Conservation (phyloP, 352 stramenopile species). For the Globisporangium megalacanthum region DNA sequence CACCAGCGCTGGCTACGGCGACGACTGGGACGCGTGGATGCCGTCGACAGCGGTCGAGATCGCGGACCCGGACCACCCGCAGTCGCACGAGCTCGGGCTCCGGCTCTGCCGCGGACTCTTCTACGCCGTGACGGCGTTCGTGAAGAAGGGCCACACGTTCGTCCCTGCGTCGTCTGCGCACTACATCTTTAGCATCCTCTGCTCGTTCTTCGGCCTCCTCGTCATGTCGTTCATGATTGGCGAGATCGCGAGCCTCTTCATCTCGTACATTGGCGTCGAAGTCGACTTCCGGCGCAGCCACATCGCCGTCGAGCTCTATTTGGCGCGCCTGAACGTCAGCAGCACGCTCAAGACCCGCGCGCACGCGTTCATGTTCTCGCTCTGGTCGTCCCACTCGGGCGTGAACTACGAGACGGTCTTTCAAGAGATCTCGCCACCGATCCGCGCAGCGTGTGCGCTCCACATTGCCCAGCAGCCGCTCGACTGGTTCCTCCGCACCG, state of each 20-base stretch:
- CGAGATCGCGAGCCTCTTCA: conserved; percentile 59
- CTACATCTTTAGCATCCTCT: conserved; percentile 39
- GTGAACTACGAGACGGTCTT: conserved; percentile 50
- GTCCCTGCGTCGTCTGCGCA: conserved; percentile 23
- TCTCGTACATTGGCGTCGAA: conserved; percentile 53
- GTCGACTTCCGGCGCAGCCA: conserved; percentile 56
- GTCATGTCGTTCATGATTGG: conserved; percentile 68
- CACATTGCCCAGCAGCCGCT: conserved; percentile 37
- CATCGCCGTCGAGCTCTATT: conserved; percentile 40
- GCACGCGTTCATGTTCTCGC: conserved; percentile 36
- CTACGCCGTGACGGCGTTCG: conserved; percentile 49
- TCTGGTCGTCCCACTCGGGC: conserved; percentile 49
- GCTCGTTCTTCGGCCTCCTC: conserved; percentile 46
- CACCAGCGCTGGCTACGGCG: conserved; percentile 30
- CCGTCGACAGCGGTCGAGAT: conserved; percentile 32
- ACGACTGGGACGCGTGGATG: conserved; percentile 46
- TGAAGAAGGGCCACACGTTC: conserved; percentile 51
- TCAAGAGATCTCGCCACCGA: conserved; percentile 29
- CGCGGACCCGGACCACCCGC: conserved; percentile 19
- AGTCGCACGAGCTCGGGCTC: conserved; percentile 25
- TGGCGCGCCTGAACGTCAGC: conserved; percentile 39
- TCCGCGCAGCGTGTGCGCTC: conserved; percentile 23
- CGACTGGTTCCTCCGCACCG: conserved; percentile 22
- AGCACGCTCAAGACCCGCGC: conserved; percentile 27
- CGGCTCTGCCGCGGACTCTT: conserved; percentile 46